Conservation (phyloP, 306 rosid genomes). For the Cicer yamashitae region DNA sequence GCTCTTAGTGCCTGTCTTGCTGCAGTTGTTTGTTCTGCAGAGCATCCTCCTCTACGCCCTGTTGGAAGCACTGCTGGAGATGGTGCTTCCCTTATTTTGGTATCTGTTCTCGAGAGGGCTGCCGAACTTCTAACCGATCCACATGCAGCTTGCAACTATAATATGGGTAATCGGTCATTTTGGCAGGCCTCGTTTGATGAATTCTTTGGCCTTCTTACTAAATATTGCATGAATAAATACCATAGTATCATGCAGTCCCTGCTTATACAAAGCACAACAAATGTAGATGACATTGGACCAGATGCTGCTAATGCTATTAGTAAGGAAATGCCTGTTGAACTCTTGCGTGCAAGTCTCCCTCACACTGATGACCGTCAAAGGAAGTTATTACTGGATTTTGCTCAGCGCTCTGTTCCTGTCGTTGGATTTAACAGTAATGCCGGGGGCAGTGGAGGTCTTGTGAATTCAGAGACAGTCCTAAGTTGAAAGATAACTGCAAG, state of each 20-base stretch:
- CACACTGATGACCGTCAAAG: conserved; percentile 59
- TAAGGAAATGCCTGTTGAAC: conserved; percentile 66
- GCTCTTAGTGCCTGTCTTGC: conserved; percentile 67
- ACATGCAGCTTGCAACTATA: conserved; percentile 55
- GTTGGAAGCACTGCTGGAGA: conserved; percentile 61
- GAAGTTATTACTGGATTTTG: conserved; percentile 56
- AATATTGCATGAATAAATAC: conserved; percentile 62
- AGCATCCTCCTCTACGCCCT: conserved; percentile 67
- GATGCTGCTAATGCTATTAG: conserved; percentile 58
- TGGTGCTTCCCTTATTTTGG: conserved; percentile 59
- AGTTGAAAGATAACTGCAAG: conserved; percentile 49
- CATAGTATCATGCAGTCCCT: conserved; percentile 60
- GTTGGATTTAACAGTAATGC: conserved; percentile 54
- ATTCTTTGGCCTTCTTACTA: conserved; percentile 59
- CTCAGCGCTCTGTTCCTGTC: conserved; percentile 59
- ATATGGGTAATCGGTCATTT: conserved; percentile 52
- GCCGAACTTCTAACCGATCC: conserved; percentile 54
- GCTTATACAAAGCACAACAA: conserved; percentile 43
- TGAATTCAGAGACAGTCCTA: conserved; percentile 81
- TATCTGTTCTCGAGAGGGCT: conserved; percentile 62
- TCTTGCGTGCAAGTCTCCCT: conserved; percentile 66
- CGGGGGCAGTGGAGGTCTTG: conserved; percentile 59
- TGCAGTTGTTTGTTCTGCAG: conserved; percentile 65
- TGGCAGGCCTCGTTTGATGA: conserved; percentile 70
- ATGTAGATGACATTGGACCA: conserved; percentile 49